Evolutionary conservation across 768 basidiomycete species (phyloP).

Genomic region (Goffeauzyma gilvescens): DNA sequence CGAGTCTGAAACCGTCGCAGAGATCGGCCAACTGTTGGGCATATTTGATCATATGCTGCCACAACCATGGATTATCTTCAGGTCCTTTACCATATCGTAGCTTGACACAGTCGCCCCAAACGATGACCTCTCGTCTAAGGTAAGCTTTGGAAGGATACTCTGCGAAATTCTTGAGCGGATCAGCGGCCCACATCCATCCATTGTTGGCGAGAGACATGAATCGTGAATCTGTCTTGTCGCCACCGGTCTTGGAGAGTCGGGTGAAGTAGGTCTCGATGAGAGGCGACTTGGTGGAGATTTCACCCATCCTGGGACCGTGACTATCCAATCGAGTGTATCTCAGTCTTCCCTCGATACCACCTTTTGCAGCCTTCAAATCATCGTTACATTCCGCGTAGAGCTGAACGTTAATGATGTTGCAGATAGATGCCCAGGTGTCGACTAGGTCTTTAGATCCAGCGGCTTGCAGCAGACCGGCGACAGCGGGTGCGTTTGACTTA

Average conservation of each 20-base stretch:
- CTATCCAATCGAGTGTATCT: conserved; percentile 64
- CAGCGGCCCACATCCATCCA: conserved; percentile 96
- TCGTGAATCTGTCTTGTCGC: no score
- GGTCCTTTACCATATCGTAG: conserved; percentile 73
- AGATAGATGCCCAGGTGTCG: conserved; percentile 52
- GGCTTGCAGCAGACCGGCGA: conserved; percentile 55
- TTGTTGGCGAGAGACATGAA: conserved; percentile 86
- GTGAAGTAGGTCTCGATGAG: conserved; percentile 88
- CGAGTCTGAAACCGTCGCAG: conserved; percentile 93
- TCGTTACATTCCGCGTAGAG: conserved; percentile 73
- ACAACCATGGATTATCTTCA: conserved; percentile 76
- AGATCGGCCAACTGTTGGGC: conserved; percentile 56
- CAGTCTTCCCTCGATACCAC: conserved; percentile 54
- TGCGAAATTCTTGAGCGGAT: conserved; percentile 88
- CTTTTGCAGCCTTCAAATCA: conserved; percentile 55
- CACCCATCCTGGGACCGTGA: conserved; percentile 64
- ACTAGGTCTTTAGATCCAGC: conserved; percentile 40
- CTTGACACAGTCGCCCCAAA: conserved; percentile 97
- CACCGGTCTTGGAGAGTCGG: conserved; percentile 42
- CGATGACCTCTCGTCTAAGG: conserved; percentile 85
- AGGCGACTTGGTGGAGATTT: conserved; percentile 57
- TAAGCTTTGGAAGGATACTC: conserved; percentile 81
- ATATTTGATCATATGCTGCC: conserved; percentile 75
- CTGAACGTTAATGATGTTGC: conserved; percentile 73
- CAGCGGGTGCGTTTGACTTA: no score